These are phyloP conservation scores for Cutaneotrichosporon sp. DNA, from an alignment of 1,284 basidiomycete genomes.

Conservation along the genomic window DNA sequence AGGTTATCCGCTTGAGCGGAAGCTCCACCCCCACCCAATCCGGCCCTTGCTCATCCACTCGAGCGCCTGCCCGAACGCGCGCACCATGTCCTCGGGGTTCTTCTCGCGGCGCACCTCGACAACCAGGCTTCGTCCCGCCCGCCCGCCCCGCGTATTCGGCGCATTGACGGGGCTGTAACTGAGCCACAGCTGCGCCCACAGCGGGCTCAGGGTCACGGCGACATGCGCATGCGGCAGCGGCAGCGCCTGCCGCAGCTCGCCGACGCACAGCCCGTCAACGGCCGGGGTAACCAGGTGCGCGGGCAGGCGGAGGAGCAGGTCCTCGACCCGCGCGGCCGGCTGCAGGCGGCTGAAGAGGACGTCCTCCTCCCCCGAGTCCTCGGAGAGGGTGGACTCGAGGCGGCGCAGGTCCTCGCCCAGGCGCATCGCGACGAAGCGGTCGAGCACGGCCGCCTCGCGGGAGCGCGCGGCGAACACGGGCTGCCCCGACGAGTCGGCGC, in stretches of 20 bases:
- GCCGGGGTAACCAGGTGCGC: slow-evolving; percentile 19
- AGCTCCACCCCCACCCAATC: slow-evolving; percentile 35
- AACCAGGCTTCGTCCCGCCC: slow-evolving; percentile 29
- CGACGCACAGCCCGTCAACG: neutral
- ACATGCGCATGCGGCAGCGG: slow-evolving; percentile 40
- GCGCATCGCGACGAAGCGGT: slow-evolving; percentile 46
- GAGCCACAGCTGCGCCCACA: slow-evolving; percentile 39
- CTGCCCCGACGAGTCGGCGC: neutral
- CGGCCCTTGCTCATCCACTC: slow-evolving; percentile 34
- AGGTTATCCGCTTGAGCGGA: slow-evolving; percentile 5
- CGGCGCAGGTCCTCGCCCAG: slow-evolving; percentile 41
- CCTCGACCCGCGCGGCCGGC: slow-evolving; percentile 45
- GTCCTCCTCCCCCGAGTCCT: slow-evolving; percentile 35
- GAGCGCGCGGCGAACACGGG: slow-evolving; percentile 37
- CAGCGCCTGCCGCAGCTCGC: slow-evolving; percentile 2
- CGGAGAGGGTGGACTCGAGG: slow-evolving; percentile 38
- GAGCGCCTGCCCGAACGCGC: slow-evolving; percentile 34
- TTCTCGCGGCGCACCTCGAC: slow-evolving; percentile 35
- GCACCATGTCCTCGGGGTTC: slow-evolving; percentile 31
- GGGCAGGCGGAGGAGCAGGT: slow-evolving; percentile 39
- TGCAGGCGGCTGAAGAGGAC: slow-evolving; percentile 39
- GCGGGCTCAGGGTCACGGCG: slow-evolving; percentile 33
- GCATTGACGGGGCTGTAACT: slow-evolving; percentile 24
- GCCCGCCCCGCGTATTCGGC: slow-evolving; percentile 3
- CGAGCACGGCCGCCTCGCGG: slow-evolving; percentile 45